phyloP scores from a whole-genome alignment of 2,329 filamentous ascomycete genomes.

The Didymosphaeria variabile region DNA sequence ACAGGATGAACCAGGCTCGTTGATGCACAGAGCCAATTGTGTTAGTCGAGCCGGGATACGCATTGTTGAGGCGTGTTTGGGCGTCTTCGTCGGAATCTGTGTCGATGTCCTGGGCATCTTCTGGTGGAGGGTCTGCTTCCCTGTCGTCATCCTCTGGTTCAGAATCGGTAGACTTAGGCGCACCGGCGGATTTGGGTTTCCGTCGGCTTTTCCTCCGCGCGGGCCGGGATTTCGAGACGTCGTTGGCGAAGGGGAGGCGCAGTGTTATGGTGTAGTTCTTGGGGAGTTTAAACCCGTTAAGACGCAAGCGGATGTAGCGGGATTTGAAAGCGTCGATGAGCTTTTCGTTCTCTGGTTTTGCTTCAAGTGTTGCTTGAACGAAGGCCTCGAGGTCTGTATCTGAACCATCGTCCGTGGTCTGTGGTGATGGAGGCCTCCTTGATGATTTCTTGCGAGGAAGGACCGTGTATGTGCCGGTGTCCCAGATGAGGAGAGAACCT shows the following conservation, averaged over 20 bases:
- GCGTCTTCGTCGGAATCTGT: slow-evolving; percentile 54
- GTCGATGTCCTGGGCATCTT: slow-evolving; percentile 46
- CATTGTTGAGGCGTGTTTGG: slow-evolving; percentile 65
- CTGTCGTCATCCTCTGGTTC: slow-evolving; percentile 14
- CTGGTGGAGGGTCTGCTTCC: slow-evolving; percentile 1
- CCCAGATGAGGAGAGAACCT: slow-evolving; percentile 57
- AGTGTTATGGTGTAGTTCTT: slow-evolving; percentile 52
- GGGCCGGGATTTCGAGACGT: slow-evolving; percentile 32
- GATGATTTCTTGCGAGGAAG: slow-evolving; percentile 32
- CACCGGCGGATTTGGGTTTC: background rate
- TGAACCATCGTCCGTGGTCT: slow-evolving; percentile 42
- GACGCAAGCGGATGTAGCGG: slow-evolving; percentile 52
- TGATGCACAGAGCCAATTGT: slow-evolving; percentile 73
- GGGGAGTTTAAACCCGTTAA: slow-evolving; percentile 52
- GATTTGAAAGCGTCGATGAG: slow-evolving; percentile 50
- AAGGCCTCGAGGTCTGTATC: slow-evolving; percentile 1
- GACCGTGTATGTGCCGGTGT: slow-evolving; percentile 55
- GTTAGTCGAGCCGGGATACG: slow-evolving; percentile 72
- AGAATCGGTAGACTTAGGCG: slow-evolving; percentile 16
- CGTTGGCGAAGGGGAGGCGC: slow-evolving; percentile 49
- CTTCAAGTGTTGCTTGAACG: no score
- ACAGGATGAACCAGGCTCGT: slow-evolving; percentile 70
- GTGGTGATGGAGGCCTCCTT: slow-evolving; percentile 32
- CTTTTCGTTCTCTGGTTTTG: slow-evolving; percentile 44
- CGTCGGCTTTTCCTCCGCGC: slow-evolving; percentile 21